phyloP scores from a whole-genome alignment of 108 stramenopile species.

The Aurantiochytrium sp. region DNA sequence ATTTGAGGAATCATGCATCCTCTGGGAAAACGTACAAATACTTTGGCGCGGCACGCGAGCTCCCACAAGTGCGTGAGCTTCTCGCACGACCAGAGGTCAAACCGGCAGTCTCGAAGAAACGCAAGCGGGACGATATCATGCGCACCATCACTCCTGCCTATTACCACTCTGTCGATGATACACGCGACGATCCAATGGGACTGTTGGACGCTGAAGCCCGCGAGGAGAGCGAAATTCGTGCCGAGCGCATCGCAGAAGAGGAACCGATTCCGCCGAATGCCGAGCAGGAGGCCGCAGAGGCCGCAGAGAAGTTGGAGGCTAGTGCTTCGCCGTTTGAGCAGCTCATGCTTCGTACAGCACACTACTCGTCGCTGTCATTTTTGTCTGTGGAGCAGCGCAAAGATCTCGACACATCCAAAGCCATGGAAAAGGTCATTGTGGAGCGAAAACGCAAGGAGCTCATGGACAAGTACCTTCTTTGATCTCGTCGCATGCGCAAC shows the following conservation, averaged over 20 bases:
- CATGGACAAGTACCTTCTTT: not conserved
- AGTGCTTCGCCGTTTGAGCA: not conserved
- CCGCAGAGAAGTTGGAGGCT: not conserved
- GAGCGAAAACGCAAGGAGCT: not conserved
- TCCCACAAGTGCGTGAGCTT: constrained; percentile 85
- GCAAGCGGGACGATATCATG: constrained; percentile 68
- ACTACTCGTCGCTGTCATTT: not conserved
- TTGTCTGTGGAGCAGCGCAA: not conserved
- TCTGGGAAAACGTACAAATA: constrained; percentile 80
- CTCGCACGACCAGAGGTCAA: constrained; percentile 57
- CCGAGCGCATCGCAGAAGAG: not conserved
- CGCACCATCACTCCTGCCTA: constrained; percentile 77
- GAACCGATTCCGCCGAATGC: not conserved
- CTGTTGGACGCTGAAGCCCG: not conserved
- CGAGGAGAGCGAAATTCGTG: not conserved
- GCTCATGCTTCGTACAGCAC: not conserved
- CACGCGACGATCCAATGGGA: constrained; percentile 20
- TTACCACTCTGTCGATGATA: constrained; percentile 84
- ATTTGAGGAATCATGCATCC: constrained; percentile 51
- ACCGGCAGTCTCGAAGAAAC: constrained; percentile 40
- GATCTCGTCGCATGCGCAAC: no score
- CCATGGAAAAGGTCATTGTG: not conserved
- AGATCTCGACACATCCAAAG: not conserved
- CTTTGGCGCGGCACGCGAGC: constrained; percentile 84
- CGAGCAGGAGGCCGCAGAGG: not conserved